Evolutionary conservation across 306 rosid genomes (phyloP).

Genomic region (Hippophae gyantsensis): DNA sequence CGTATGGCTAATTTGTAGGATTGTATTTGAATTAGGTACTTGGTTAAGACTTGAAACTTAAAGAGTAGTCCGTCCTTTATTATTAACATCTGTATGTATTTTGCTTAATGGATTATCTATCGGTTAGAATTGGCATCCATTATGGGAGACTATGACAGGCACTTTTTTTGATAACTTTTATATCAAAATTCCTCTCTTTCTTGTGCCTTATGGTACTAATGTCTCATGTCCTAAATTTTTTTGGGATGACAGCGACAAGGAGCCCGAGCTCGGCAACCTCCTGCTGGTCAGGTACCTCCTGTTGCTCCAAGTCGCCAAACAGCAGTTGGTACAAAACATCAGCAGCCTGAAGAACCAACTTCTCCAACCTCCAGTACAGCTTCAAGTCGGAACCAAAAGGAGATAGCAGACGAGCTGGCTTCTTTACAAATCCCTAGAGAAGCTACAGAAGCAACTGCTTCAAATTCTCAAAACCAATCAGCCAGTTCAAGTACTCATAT

Average conservation of each 20-base stretch:
- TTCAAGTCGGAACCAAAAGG: constrained; percentile 26
- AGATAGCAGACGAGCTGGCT: constrained; percentile 28
- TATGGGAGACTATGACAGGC: no score
- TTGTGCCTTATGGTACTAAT: constrained; percentile 3
- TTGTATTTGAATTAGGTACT: no score
- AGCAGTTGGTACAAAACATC: constrained; percentile 8
- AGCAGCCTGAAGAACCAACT: constrained; percentile 21
- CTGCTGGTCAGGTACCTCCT: constrained; percentile 1
- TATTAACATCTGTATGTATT: no score
- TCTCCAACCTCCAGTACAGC: constrained; percentile 33
- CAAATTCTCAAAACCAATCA: neutral
- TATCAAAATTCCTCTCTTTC: neutral
- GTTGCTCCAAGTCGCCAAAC: constrained; percentile 14
- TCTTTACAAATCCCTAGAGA: constrained; percentile 17
- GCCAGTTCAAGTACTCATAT: neutral
- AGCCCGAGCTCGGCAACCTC: constrained; percentile 24
- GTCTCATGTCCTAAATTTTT: constrained; percentile 5
- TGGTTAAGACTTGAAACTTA: no score
- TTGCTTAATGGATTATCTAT: no score
- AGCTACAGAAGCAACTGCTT: neutral
- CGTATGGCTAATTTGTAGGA: no score
- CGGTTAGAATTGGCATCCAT: no score
- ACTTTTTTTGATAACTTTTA: neutral
- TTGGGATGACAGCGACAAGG: constrained; percentile 34
- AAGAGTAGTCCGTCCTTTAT: no score